Conservation (phyloP, 2,329 filamentous ascomycete species). For the Nemania sp. region DNA sequence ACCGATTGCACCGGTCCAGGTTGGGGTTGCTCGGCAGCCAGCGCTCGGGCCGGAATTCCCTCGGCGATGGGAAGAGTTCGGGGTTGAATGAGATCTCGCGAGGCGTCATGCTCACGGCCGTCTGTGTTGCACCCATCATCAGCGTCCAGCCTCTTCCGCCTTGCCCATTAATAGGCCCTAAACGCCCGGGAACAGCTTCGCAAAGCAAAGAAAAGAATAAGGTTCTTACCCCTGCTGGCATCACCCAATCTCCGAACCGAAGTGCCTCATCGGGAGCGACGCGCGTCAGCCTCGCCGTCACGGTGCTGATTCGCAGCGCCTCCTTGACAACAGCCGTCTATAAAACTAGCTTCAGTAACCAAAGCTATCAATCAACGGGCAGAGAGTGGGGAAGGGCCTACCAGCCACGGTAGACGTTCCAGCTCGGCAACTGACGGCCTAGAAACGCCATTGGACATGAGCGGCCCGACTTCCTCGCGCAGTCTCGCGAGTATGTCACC, state of each 20-base stretch:
- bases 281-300: conserved; percentile 23
- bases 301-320: conserved; percentile 17
- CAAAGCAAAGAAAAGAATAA: background rate
- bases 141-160: background rate
- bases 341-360: background rate
- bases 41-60: conserved; percentile 25
- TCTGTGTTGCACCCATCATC: conserved; percentile 9
- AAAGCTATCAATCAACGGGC: background rate
- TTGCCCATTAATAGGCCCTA: background rate
- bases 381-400: background rate
- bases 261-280: conserved; percentile 23
- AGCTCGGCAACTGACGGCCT: conserved; percentile 25
- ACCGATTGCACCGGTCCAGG: conserved; percentile 22
- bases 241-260: conserved; percentile 24
- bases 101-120: conserved; percentile 28
- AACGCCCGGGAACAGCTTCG: background rate
- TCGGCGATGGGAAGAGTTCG: conserved; percentile 22
- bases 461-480: conserved; percentile 14
- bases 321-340: conserved; percentile 30
- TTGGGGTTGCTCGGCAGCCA: conserved; percentile 28
- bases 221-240: conserved; percentile 28
- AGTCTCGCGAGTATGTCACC: conserved; percentile 16
- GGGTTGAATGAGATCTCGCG: conserved; percentile 28
- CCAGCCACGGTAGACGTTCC: conserved; percentile 26
- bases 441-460: conserved; percentile 4